Base-by-base conservation (phyloP, 345 rosid genomes). In the Turnera subulata region DNA sequence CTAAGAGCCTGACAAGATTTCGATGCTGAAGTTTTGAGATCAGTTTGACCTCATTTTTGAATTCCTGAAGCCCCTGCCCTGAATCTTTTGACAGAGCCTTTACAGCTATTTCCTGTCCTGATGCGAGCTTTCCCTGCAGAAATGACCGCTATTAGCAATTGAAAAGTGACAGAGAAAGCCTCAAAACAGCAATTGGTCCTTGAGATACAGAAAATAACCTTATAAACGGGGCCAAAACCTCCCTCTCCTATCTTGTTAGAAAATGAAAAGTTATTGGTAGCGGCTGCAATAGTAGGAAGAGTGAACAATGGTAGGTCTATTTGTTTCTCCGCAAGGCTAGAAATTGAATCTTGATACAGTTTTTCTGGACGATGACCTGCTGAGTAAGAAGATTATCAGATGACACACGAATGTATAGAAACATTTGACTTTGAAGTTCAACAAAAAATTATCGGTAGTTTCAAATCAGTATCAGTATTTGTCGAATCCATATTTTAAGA, bases 1-100 rank as follows among this genome's bases (percentile, higher is more conserved):
- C 64, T 7, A 60, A 49, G 15, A 59, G 64, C 55, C 55, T 33
- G 22, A 59, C 55, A 35, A 60, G 64, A 60, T 60, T 60, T 55
- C 48, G 20, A 47, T 49, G 64, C 55, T 60, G 64, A 48, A 60
- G 55, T 22, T 49, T 60, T 22, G 55, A 48, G 24, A 60, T 60
- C 17, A 58, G 32, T 25, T 44, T 29, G 11, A 58, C 62, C 23
- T 58, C 61, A 29, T 57, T 57, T 19, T 47, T 59, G 44, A 59
- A 59, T 45, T 59, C 63, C 33, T 59, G 15, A 24, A 60, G 37
- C 32, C 64, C 64, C 39, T 60, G 64, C 24, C 48, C 47, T 35
- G 64, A 60, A 39, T 60, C 64, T 39, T 49, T 60, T 21, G 64
- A 48, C 11, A 60, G 55, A 23, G 55, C 38, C 47, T 60, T 60